Conservation (phyloP, 345 rosid species). For the Erysimum cheiranthoides region DNA sequence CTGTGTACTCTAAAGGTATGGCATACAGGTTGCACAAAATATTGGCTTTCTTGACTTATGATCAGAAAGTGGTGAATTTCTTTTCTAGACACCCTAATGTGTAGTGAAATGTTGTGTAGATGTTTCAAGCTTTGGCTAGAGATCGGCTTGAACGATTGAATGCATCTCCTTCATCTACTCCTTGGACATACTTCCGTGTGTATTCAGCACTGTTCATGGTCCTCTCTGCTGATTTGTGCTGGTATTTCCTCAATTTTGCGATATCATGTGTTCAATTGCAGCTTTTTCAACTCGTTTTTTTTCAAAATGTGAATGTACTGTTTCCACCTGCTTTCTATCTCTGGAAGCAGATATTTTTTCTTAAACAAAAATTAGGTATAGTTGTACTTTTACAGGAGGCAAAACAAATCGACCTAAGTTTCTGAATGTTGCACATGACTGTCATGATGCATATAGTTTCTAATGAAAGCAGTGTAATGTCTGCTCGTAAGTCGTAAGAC, state of each 20-base stretch:
- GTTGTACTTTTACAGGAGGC: neutral
- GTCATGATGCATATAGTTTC: neutral
- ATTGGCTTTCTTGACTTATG: neutral
- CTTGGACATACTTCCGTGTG: constrained; percentile 78
- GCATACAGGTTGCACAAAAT: neutral
- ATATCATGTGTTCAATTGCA: neutral
- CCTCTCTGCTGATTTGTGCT: constrained; percentile 61
- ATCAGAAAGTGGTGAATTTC: neutral
- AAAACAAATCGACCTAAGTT: neutral
- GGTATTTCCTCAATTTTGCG: constrained; percentile 52
- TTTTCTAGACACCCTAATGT: neutral
- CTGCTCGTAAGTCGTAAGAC: neutral
- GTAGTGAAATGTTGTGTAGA: neutral
- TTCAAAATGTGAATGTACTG: neutral
- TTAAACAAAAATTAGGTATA: too few species aligned
- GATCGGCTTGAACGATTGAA: constrained; percentile 87
- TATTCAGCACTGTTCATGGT: constrained; percentile 68
- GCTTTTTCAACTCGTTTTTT: neutral
- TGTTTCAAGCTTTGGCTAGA: constrained; percentile 23
- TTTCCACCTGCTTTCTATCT: neutral
- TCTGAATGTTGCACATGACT: neutral
- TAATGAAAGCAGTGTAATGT: neutral
- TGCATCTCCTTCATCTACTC: constrained; percentile 84
- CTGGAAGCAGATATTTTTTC: neutral
- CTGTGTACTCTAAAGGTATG: constrained; percentile 5